These are phyloP conservation scores for Aspergillus aculeatus DNA, from an alignment of 2,329 filamentous ascomycete species.

Conservation along the genomic window DNA sequence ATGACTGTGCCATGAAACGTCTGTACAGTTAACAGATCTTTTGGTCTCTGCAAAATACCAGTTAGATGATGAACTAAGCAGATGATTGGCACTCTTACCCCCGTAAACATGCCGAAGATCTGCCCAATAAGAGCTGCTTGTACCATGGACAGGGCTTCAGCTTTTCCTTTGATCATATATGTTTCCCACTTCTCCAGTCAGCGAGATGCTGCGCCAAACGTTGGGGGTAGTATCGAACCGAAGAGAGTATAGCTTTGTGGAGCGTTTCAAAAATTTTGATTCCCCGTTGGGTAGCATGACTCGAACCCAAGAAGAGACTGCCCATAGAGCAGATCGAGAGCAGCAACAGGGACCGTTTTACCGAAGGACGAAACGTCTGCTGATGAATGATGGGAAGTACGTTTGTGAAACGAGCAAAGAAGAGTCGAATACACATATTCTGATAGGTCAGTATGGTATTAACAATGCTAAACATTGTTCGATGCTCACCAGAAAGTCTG, in stretches of 20 bases:
- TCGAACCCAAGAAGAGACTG: conserved; percentile 24
- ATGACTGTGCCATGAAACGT: conserved; percentile 31
- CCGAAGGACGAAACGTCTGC: conserved; percentile 23
- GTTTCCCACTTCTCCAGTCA: conserved; percentile 21
- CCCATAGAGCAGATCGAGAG: conserved; percentile 28
- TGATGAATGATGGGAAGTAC: conserved; percentile 26
- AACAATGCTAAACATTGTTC: background rate
- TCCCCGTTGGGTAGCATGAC: conserved; percentile 17
- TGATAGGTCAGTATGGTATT: conserved; percentile 4
- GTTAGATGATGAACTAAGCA: background rate
- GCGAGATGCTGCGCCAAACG: background rate
- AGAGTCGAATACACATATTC: conserved; percentile 27
- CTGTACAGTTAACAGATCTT: conserved; percentile 26
- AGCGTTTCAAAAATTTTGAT: conserved; percentile 26
- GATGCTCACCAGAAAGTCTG: conserved; percentile 16
- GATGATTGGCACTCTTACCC: conserved; percentile 9
- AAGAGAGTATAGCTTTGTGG: conserved; percentile 26
- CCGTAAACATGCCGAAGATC: conserved; percentile 30
- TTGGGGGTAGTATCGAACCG: conserved; percentile 11
- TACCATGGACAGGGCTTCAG: conserved; percentile 23
- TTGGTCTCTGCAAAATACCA: conserved; percentile 17
- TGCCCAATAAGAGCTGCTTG: conserved; percentile 32
- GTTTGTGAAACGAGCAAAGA: conserved; percentile 23
- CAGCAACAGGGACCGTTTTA: conserved; percentile 22
- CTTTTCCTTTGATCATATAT: conserved; percentile 19